Conservation (phyloP, 345 rosid genomes). For the Brassica nigra region DNA sequence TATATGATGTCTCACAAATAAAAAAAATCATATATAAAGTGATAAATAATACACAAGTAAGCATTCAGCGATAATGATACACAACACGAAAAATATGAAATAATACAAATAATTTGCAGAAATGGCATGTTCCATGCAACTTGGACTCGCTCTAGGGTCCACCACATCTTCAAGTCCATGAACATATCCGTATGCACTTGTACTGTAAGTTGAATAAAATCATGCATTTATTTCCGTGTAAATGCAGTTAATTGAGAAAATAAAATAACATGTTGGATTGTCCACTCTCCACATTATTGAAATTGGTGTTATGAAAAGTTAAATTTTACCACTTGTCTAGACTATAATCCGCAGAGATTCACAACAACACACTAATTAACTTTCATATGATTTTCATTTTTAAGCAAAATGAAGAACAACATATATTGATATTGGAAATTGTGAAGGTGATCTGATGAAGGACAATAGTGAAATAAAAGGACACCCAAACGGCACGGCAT, state of each 20-base stretch:
- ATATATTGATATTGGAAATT: background rate
- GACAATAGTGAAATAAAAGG: background rate
- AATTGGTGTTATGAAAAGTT: background rate
- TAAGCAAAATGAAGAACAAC: background rate
- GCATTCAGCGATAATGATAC: background rate
- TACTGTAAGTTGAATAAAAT: background rate
- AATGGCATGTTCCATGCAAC: conserved; percentile 33
- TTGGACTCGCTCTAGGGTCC: conserved; percentile 29
- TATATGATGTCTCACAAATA: background rate
- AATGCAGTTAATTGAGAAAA: background rate
- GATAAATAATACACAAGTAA: background rate
- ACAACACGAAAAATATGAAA: background rate
- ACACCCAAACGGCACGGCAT: conserved; percentile 15
- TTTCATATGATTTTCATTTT: background rate
- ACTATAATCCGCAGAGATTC: background rate
- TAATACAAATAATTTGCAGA: background rate
- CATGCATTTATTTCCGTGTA: background rate
- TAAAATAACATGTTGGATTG: background rate
- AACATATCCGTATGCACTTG: background rate
- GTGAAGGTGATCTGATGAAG: background rate
- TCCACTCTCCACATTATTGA: background rate
- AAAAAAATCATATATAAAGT: background rate
- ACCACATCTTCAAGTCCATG: conserved; percentile 1
- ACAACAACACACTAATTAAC: background rate
- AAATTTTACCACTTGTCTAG: background rate